Percentiles rank a stretch among this genome's conserved stretches.
phyloP scores from a whole-genome alignment of 495 filamentous ascomycete species.

The Terfezia claveryi region DNA sequence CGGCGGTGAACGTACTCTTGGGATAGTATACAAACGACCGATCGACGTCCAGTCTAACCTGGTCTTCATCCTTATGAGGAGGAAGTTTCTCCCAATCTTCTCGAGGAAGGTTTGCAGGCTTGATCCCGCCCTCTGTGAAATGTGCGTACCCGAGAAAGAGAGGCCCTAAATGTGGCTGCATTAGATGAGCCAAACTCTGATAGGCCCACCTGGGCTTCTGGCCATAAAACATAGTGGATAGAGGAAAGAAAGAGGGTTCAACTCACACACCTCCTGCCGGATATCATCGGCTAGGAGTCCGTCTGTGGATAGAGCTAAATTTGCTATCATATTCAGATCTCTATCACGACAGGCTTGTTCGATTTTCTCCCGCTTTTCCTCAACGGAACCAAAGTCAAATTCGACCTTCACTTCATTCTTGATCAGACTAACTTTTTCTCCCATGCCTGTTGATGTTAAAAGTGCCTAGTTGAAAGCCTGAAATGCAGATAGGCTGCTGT shows the following conservation, averaged over 20 bases:
- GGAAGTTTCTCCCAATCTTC: slow-evolving; percentile 17
- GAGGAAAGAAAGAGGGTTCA: slow-evolving; percentile 1
- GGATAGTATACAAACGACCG: slow-evolving; percentile 96
- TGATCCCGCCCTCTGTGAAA: not conserved
- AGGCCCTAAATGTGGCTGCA: slow-evolving; percentile 7
- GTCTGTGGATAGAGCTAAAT: slow-evolving; percentile 45
- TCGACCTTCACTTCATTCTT: too few relatives aligned
- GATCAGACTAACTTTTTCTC: too few relatives aligned
- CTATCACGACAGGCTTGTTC: slow-evolving; percentile 40
- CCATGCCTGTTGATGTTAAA: too few relatives aligned
- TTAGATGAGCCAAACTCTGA: not conserved
- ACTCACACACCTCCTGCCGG: slow-evolving; percentile 67
- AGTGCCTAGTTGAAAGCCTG: too few relatives aligned
- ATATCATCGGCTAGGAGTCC: slow-evolving; percentile 66
- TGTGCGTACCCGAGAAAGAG: slow-evolving; percentile 12
- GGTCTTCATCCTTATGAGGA: slow-evolving; percentile 16
- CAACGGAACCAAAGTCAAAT: not conserved
- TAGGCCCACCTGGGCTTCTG: not conserved
- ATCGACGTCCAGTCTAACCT: slow-evolving; percentile 71
- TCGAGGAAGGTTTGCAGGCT: not conserved
- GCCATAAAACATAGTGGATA: not conserved
- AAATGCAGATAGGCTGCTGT: too few relatives aligned
- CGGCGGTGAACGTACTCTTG: slow-evolving; percentile 31
- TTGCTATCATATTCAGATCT: slow-evolving; percentile 39
- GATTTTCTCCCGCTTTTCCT: slow-evolving; percentile 30